phyloP scores from a whole-genome alignment of 768 basidiomycete genomes.

The Auricularia sp. region DNA sequence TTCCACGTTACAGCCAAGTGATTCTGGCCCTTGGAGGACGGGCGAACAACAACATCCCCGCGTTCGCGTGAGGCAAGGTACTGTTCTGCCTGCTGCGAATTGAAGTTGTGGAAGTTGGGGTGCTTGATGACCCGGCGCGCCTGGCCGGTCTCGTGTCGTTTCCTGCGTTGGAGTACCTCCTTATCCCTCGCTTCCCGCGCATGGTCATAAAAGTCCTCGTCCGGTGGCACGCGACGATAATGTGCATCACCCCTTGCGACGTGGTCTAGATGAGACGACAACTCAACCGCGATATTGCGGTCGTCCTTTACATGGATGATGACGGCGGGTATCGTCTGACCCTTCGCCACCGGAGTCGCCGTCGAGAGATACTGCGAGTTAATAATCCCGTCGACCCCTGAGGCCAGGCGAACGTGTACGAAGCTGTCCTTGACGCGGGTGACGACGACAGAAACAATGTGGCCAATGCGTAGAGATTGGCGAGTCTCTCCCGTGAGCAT shows the following conservation, averaged over 20 bases:
- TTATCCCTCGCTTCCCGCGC: slow-evolving; percentile 53
- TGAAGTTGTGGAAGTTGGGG: slow-evolving; percentile 96
- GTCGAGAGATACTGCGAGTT: slow-evolving; percentile 41
- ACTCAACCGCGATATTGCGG: slow-evolving; percentile 52
- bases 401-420: slow-evolving; percentile 74
- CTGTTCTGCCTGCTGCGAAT: slow-evolving; percentile 78
- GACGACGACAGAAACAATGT: slow-evolving; percentile 71
- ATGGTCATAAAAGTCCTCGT: slow-evolving; percentile 51
- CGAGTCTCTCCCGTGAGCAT: slow-evolving; percentile 93
- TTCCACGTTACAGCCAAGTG: slow-evolving; percentile 99
- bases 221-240: slow-evolving; percentile 48
- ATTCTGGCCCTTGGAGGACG: slow-evolving; percentile 86
- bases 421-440: slow-evolving; percentile 40
- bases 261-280: slow-evolving; percentile 62
- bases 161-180: slow-evolving; percentile 71
- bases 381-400: slow-evolving; percentile 82
- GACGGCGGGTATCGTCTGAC: slow-evolving; percentile 70
- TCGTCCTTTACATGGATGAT: slow-evolving; percentile 64
- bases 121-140: slow-evolving; percentile 88
- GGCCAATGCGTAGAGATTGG: slow-evolving; percentile 62
- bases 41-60: slow-evolving; percentile 93
- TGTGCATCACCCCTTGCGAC: slow-evolving; percentile 50
- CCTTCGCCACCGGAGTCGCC: slow-evolving; percentile 52
- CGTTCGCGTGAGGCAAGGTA: slow-evolving; percentile 83
- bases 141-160: slow-evolving; percentile 70